A percentile compares a stretch with the other conserved stretches of the same genome.
Conservation (phyloP, 257 asterid genomes). For the Petrea volubilis region DNA sequence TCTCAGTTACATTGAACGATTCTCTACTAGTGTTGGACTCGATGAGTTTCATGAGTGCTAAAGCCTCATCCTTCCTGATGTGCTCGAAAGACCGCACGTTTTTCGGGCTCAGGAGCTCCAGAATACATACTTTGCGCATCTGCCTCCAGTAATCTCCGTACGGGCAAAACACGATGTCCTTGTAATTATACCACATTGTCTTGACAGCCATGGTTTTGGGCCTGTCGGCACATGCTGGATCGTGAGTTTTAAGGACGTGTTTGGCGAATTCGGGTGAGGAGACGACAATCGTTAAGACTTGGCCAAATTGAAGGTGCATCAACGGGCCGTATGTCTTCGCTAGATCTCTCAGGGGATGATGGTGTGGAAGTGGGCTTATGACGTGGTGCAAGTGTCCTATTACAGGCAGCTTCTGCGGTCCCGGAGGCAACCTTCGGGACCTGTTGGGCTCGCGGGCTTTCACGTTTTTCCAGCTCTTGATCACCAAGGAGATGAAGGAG, state of each 20-base stretch:
- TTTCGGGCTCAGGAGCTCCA: slow-evolving; percentile 31
- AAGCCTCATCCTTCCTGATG: slow-evolving; percentile 34
- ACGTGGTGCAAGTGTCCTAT: slow-evolving; percentile 41
- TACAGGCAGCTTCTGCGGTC: slow-evolving; percentile 37
- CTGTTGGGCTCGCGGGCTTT: not conserved
- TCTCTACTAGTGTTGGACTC: not conserved
- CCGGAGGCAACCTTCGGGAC: slow-evolving; percentile 32
- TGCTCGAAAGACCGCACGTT: slow-evolving; percentile 37
- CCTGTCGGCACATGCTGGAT: slow-evolving; percentile 34
- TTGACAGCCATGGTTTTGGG: slow-evolving; percentile 30
- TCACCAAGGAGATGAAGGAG: slow-evolving; percentile 12
- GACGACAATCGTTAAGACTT: slow-evolving; percentile 20
- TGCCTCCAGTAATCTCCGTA: slow-evolving; percentile 39
- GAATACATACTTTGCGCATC: slow-evolving; percentile 29
- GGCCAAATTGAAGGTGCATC: slow-evolving; percentile 36
- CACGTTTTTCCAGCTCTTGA: slow-evolving; percentile 18
- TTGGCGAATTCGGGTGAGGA: slow-evolving; percentile 32
- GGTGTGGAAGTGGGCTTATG: slow-evolving; percentile 29
- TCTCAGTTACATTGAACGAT: slow-evolving; percentile 10
- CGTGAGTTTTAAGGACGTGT: slow-evolving; percentile 34
- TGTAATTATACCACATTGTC: slow-evolving; percentile 31
- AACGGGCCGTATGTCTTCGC: slow-evolving; percentile 32
- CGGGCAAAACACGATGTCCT: slow-evolving; percentile 29
- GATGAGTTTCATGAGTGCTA: slow-evolving; percentile 5
- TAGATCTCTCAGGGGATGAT: slow-evolving; percentile 27